Evolutionary conservation across 192 early-diverging fungal genomes (phyloP).

Genomic region (Chytriomyces sp.): DNA sequence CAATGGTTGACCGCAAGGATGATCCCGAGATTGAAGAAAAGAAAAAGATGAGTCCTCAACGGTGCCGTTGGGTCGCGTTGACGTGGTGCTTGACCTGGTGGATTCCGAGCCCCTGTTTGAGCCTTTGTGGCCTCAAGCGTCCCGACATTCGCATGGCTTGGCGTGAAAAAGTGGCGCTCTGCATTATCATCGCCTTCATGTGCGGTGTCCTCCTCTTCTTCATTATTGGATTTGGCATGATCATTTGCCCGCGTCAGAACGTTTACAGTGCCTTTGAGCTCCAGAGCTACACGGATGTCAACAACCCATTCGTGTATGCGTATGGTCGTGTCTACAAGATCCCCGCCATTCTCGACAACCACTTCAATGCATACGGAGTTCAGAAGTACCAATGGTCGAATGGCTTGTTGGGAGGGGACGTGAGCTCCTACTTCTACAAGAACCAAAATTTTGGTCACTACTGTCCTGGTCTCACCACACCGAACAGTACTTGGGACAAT

Average conservation of each 20-base stretch:
- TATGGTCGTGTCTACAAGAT: constrained; percentile 53
- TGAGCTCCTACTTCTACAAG: constrained; percentile 50
- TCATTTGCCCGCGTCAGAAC: constrained; percentile 81
- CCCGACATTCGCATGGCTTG: constrained; percentile 93
- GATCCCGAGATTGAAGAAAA: neutral
- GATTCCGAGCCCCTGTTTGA: constrained; percentile 65
- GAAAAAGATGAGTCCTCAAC: constrained; percentile 54
- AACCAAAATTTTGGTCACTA: constrained; percentile 34
- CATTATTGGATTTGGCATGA: constrained; percentile 77
- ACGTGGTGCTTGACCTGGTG: constrained; percentile 88
- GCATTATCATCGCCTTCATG: constrained; percentile 78
- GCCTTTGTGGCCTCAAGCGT: constrained; percentile 75
- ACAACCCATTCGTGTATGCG: constrained; percentile 47
- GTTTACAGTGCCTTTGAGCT: constrained; percentile 48
- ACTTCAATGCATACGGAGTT: constrained; percentile 34
- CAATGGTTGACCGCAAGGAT: neutral
- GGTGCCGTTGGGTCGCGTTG: constrained; percentile 66
- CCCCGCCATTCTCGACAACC: constrained; percentile 37
- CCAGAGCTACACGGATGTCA: constrained; percentile 21
- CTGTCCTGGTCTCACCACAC: constrained; percentile 43
- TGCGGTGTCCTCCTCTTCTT: constrained; percentile 82
- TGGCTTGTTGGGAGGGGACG: constrained; percentile 46
- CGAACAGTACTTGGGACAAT: constrained; percentile 47
- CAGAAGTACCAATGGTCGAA: constrained; percentile 35
- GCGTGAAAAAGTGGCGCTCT: constrained; percentile 85